phyloP scores from a whole-genome alignment of 805 yeast species.

The Saturnispora hagleri region DNA sequence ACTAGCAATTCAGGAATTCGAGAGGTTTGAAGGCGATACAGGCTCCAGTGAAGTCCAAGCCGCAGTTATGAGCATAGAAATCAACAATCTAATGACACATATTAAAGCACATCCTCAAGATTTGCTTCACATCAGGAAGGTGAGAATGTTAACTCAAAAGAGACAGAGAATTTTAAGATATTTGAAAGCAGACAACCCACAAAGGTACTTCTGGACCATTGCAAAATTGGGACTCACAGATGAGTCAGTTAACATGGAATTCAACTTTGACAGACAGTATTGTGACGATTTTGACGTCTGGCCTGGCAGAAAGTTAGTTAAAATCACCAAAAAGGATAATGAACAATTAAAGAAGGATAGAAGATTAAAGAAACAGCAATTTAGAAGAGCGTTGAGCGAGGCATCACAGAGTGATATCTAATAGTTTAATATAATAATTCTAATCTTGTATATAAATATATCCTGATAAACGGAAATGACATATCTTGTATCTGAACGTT shows the following conservation, averaged over 20 bases:
- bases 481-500: neutral
- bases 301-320: constrained; percentile 64
- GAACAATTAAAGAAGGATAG: constrained; percentile 38
- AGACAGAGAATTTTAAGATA: constrained; percentile 80
- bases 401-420: neutral
- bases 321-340: constrained; percentile 40
- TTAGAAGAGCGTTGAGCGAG: constrained; percentile 18
- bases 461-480: neutral
- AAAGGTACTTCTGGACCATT: constrained; percentile 76
- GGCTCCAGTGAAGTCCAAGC: constrained; percentile 97
- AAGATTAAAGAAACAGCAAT: constrained; percentile 37
- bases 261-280: constrained; percentile 68
- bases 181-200: constrained; percentile 70
- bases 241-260: constrained; percentile 66
- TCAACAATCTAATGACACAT: constrained; percentile 70
- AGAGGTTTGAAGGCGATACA: constrained; percentile 79
- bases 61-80: constrained; percentile 74
- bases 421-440: neutral
- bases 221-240: constrained; percentile 85
- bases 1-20: constrained; percentile 72
- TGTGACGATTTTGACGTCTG: constrained; percentile 70
- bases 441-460: neutral
- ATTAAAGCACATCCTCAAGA: constrained; percentile 66
- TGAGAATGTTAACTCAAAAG: constrained; percentile 79
- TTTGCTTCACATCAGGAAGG: constrained; percentile 52